A percentile compares a stretch with the other conserved stretches of the same genome.
These are phyloP conservation scores for Boletellus ananiceps DNA, from an alignment of 768 basidiomycete genomes.

Conservation along the genomic window DNA sequence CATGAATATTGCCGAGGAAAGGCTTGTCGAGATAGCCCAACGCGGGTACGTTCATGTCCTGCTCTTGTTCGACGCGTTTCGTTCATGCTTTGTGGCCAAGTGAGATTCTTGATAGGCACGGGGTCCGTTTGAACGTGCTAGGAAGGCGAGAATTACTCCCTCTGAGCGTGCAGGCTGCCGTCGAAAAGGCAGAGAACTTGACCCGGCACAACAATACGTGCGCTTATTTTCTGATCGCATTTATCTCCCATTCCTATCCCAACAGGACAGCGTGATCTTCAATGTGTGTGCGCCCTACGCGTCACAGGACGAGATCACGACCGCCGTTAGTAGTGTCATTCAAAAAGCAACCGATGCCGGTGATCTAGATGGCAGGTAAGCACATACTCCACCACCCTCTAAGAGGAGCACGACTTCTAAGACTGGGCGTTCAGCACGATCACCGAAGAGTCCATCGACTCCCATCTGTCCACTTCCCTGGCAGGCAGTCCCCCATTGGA, in stretches of 20 bases:
- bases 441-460: conserved; percentile 63
- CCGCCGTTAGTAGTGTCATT: conserved; percentile 50
- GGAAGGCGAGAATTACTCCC: conserved; percentile 79
- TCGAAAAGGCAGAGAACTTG: conserved; percentile 66
- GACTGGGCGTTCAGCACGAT: conserved; percentile 37
- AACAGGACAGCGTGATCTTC: conserved; percentile 62
- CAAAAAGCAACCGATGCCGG: conserved; percentile 32
- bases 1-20: conserved; percentile 78
- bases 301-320: conserved; percentile 86
- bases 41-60: conserved; percentile 59
- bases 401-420: neutral
- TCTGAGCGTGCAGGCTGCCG: conserved; percentile 61
- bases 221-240: neutral
- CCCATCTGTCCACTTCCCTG: conserved; percentile 59
- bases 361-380: conserved; percentile 26
- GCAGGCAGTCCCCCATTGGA: conserved; percentile 78
- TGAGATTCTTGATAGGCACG: conserved; percentile 73
- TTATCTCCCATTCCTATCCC: neutral
- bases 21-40: conserved; percentile 70
- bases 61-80: neutral
- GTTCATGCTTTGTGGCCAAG: conserved; percentile 37
- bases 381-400: neutral
- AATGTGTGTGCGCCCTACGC: conserved; percentile 94
- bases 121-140: conserved; percentile 79
- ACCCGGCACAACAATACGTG: conserved; percentile 73